These are phyloP conservation scores for Fomitiporia mediterranea DNA, from an alignment of 1,284 basidiomycete genomes.

Conservation along the genomic window DNA sequence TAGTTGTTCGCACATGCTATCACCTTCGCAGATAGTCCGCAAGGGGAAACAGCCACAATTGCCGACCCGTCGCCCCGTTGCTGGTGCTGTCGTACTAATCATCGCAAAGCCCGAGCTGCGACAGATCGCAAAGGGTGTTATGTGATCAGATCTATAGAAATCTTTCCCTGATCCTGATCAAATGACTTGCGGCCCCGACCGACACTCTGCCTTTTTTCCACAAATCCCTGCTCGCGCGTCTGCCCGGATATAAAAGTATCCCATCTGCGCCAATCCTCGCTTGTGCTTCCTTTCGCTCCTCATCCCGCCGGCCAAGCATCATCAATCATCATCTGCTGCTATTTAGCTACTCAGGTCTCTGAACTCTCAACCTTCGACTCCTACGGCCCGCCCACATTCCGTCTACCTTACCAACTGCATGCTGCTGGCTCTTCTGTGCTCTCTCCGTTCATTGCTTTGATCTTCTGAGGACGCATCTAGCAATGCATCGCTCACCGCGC, in stretches of 20 bases:
- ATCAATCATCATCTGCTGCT: background rate
- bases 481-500: constrained; percentile 2
- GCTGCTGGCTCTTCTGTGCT: background rate
- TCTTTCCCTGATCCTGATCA: constrained; percentile 10
- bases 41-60: constrained; percentile 2
- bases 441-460: background rate
- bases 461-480: background rate
- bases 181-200: background rate
- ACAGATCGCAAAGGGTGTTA: constrained; percentile 6
- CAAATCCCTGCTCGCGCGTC: background rate
- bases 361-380: no score
- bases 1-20: background rate
- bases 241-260: constrained; percentile 6
- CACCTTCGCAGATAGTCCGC: background rate
- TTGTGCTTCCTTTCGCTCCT: constrained; percentile 9
- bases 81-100: background rate
- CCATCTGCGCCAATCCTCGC: constrained; percentile 12
- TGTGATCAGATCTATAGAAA: constrained; percentile 5
- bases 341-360: no score
- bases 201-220: constrained; percentile 2
- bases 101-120: background rate
- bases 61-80: background rate
- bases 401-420: background rate
- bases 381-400: background rate
- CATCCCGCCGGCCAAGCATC: constrained; percentile 7